Base-by-base conservation (phyloP, 2,329 filamentous ascomycete species). In the Helicocarpus griseus region DNA sequence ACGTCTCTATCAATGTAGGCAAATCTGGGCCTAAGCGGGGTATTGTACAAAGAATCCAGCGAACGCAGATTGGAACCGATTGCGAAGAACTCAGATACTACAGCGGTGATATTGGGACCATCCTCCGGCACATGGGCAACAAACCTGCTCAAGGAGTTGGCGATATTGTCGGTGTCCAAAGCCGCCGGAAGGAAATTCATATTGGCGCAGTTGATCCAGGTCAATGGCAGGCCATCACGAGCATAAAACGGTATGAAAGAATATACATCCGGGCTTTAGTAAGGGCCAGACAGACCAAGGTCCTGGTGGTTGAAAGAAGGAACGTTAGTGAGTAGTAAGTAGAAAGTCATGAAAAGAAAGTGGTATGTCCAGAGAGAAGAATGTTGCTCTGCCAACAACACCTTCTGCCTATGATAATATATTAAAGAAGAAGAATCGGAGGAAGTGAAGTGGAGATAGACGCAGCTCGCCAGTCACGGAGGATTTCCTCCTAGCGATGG, bases 11-110 rank as follows among this genome's bases (percentile, higher is more conserved):
- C 58, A 47, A 78, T 73, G 40, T 63, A 62, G 41, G 61, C 57
- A 54, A 72, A 67, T 26, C 65, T 67, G 36, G 62, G 60, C 19
- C 61, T 67, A 60, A 72, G 69, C 14, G 62, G 66, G 52, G 69
- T 62, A 21, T 47, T 49, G 13, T 75, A 63, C 26, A 72, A 63
- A 47, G 68, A 67, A 39, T 77, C 70, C 36, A 82, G 64, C 39
- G 66, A 66, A 43, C 73, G 72, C 22, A 83, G 66, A 7, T 67
- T 69, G 45, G 72, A 69, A 51, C 76, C 77, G 61, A 82, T 75
- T 48, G 71, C 70, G 60, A 77, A 80, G 22, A 82, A 69, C 54
- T 78, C 72, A 50, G 75, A 72, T 49, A 82, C 76, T 26, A 77
- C 63, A 29, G 69, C 69, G 22, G 77, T 77, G 57, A 82, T 77